Evolutionary conservation across 768 basidiomycete genomes (phyloP), one percentile per base, ranked within the genome.

Genomic region (Pleurotus platypus): DNA sequence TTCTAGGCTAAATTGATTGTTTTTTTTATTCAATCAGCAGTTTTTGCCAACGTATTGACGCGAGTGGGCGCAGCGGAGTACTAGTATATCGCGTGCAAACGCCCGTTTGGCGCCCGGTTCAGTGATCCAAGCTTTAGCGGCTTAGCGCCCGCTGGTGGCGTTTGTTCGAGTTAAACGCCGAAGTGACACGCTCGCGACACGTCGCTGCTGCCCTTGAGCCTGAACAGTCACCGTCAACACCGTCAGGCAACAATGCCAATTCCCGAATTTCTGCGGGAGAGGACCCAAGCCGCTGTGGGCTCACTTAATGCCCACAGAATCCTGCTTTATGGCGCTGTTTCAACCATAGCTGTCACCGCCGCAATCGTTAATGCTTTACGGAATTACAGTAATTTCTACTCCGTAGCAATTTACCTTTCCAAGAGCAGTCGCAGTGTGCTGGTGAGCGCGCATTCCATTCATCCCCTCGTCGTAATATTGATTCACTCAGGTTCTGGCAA

Each of bases 361-460:
- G 88, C 90, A 24, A 78, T 98, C 59, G 72, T 80, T 49, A 92
- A 89, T 70, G 94, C 94, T 9, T 80, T 94, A 66, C 82, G 85
- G 64, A 86, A 81, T 54, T 81, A 95, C 64, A 87, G 86, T 65
- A 97, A 94, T 75, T 98, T 98, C 74, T 99, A 95, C 69, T 89
- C 94, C 13, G 89, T 96, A 2, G 84, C 92, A 27, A 92, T 99
- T 2, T 90, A 87, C 66, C 82, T 99, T n/a, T 90, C 92, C 4
- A 90, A 89, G 74, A 95, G 92, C 67, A 93, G 87, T 66, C 85
- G 92, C n/a, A 94, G 92, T 63, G 85, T 95, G 55, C 75, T 99
- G 75, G 97, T 98, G 60, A 60, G 86, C 62, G 16, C 27, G 54
- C 48, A 27, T 35, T 16, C 18, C 45, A 47, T 38, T 38, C 46